Base-by-base conservation (phyloP, 169 alveolate species). In the Plasmodium falciparum region DNA sequence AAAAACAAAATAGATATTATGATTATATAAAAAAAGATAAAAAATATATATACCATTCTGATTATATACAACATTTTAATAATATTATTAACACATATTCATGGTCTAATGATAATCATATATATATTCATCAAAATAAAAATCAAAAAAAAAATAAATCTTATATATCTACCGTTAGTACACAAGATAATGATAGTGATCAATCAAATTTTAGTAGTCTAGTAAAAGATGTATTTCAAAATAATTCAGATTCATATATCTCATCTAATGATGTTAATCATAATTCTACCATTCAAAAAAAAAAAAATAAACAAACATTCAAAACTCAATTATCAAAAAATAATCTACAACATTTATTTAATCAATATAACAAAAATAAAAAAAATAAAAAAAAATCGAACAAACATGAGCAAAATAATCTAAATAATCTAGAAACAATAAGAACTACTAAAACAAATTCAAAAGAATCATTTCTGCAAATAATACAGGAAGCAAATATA, bases 71-170 rank as follows among this genome's bases (percentile, higher is more conserved):
- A 56, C 83, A 39, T 61, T 80, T 80, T 58, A 80, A 80, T 54
- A 54, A 45, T 61, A 80, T 80, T 50, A 67, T 80, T 80, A 80
- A 47, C 13, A 80, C 90, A 7, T 80, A 80, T 45, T 80, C 90
- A n/a, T 80, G 90, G 90, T 80, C 85, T 56, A 78, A 78, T 52
- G 83, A 80, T 39, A 80, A 70, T 33, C 8, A 33, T 56, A 56
- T 12, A 56, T 56, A 56, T 56, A n/a, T 5, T 33, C 45, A 33
- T 5, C 8, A 7, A 2, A 33, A 5, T 33, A 33, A 33, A 33
- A 33, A 33, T 33, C 45, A 4, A n/a, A 65, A 20, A 20, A 65
- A 22, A 43, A 43, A 20, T 15, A 80, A 69, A 17, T 33, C 65
- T 4, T 56, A 56, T 49, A 26, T 69, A 58, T 72, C 67, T 54